Evolutionary conservation across 495 filamentous ascomycete species (phyloP), one percentile per base, ranked within the genome.

Genomic region (Pyrenula aspistea): DNA sequence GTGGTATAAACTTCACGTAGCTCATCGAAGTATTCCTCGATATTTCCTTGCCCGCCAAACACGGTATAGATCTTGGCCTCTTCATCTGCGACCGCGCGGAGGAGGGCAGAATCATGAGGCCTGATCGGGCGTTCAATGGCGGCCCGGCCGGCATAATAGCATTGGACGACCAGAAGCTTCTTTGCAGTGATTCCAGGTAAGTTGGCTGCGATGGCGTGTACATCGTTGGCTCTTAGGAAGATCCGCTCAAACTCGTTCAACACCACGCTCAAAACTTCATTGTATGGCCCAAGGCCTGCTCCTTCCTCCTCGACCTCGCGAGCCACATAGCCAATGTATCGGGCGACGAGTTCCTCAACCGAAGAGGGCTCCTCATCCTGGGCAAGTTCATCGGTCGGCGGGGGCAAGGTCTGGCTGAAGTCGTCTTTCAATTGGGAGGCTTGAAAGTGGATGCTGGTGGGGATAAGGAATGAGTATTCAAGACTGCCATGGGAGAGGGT

Each of bases 21-120:
- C 72, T 99, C 94, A 56, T 96, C 91, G 66, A 97, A 99, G 71
- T 97, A 99, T 69, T 97, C 94, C 68, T 97, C 91, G 58, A 97
- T 96, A 68, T 97, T 99, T 55, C 94, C 94, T 67, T 99, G 94
- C n/a, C 94, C 94, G 51, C 94, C 94, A 60, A 96, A 96, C 57
- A 99, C 88, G 53, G 83, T 88, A 74, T 95, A 97, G 49, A 97
- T 76, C 56, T 75, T 82, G 4, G 89, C 92, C 31, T 78, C 77
- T 47, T 79, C 81, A 49, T 96, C 91, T 2, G 81, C 83, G 2
- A 89, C 91, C 21, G 91, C 91, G 20, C 94, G 83, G 66, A 96
- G 83, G 22, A 99, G 80, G 12, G 93, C 93, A 25, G 94, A 97
- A 62, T 95, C 86, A 65, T 97, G 93, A 22, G 87, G 74, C 70